Conservation (phyloP, 257 asterid species). For the Solanum tarijense region DNA sequence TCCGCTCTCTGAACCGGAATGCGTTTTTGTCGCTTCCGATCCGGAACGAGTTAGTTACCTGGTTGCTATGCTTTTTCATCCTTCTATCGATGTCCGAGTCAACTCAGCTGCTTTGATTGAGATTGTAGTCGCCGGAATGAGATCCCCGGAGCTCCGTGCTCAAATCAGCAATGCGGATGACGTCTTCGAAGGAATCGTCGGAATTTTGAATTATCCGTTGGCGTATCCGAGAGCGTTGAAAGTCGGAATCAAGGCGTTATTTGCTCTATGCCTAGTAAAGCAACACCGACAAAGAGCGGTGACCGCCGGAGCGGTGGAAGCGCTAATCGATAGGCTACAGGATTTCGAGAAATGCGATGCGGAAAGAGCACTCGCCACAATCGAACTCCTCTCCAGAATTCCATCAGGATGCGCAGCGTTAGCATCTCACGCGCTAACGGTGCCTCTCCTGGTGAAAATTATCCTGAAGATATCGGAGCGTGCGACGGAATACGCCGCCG, state of each 20-base stretch:
- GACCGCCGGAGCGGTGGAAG: constrained; percentile 70
- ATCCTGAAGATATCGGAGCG: constrained; percentile 74
- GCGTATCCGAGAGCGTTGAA: constrained; percentile 67
- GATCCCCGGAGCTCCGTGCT: constrained; percentile 71
- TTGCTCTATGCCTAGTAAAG: constrained; percentile 78
- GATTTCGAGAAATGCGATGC: constrained; percentile 86
- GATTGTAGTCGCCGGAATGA: constrained; percentile 46
- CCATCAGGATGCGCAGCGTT: constrained; percentile 72
- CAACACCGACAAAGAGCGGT: constrained; percentile 82
- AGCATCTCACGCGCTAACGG: constrained; percentile 66
- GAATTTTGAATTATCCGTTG: constrained; percentile 49
- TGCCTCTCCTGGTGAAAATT: constrained; percentile 66
- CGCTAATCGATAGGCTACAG: constrained; percentile 44
- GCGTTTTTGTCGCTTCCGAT: constrained; percentile 53
- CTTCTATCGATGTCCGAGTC: constrained; percentile 71
- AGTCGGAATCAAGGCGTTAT: constrained; percentile 70
- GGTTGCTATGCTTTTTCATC: constrained; percentile 65
- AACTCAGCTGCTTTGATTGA: constrained; percentile 91
- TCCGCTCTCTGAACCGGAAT: constrained; percentile 55
- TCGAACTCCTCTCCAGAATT: constrained; percentile 82
- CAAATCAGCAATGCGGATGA: constrained; percentile 56
- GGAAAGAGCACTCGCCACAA: constrained; percentile 92
- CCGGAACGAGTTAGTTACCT: constrained; percentile 39
- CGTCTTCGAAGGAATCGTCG: constrained; percentile 65
- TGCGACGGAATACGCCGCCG: constrained; percentile 96